A percentile compares a stretch with the other conserved stretches of the same genome.
Conservation (phyloP, 495 filamentous ascomycete species). For the Bryoglossum gracile region DNA sequence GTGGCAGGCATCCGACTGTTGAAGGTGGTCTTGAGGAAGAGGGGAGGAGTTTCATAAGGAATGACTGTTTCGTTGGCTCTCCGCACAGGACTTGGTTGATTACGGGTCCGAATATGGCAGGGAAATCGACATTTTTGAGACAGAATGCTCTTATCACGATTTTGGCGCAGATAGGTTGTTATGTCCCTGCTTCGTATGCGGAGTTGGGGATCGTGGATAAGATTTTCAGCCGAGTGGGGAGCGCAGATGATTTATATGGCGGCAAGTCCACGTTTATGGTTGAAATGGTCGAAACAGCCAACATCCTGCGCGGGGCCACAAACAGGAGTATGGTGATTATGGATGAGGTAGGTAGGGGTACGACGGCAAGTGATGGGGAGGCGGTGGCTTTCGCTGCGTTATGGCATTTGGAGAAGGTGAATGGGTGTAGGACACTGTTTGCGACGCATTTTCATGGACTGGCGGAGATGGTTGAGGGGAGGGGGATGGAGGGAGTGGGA, state of each 20-base stretch:
- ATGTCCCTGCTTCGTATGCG: slow-evolving; percentile 81
- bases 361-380: slow-evolving; percentile 82
- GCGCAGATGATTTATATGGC: slow-evolving; percentile 83
- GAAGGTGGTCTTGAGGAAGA: slow-evolving; percentile 71
- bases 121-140: slow-evolving; percentile 89
- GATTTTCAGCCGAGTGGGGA: slow-evolving; percentile 86
- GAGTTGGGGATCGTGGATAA: slow-evolving; percentile 84
- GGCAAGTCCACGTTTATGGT: slow-evolving; percentile 96
- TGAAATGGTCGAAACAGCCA: slow-evolving; percentile 72
- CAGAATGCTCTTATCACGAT: slow-evolving; percentile 93
- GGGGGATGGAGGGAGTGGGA: slow-evolving; percentile 42
- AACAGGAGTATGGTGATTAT: slow-evolving; percentile 86
- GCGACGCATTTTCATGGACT: slow-evolving; percentile 91
- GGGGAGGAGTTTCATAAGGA: slow-evolving; percentile 75
- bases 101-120: slow-evolving; percentile 98
- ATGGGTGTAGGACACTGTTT: slow-evolving; percentile 75
- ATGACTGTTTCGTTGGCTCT: slow-evolving; percentile 74
- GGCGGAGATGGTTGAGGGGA: slow-evolving; percentile 55
- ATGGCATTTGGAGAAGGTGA: slow-evolving; percentile 69
- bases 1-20: slow-evolving; percentile 84
- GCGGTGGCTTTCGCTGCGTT: slow-evolving; percentile 86
- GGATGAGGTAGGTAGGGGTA: slow-evolving; percentile 95
- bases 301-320: slow-evolving; percentile 60
- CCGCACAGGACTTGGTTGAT: slow-evolving; percentile 75
- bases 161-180: slow-evolving; percentile 84